These are phyloP conservation scores for Kodamaea kakaduensis DNA, from an alignment of 805 yeast genomes.

Conservation along the genomic window DNA sequence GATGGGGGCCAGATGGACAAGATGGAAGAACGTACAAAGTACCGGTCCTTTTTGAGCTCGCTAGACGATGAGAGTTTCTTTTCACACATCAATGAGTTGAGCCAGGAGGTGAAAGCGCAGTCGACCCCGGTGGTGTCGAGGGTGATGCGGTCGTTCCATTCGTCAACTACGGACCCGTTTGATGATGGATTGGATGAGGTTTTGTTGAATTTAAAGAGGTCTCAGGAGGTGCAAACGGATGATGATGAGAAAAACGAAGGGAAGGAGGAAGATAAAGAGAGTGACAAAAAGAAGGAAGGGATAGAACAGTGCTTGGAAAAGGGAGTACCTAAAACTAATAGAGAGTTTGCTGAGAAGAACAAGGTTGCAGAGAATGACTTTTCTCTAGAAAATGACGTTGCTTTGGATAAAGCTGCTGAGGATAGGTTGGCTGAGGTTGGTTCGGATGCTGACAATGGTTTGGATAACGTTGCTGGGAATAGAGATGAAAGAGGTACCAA, in stretches of 20 bases:
- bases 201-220: constrained; percentile 8
- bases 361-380: too few relatives aligned
- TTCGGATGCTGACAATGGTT: too few relatives aligned
- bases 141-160: constrained; percentile 6
- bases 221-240: constrained; percentile 1
- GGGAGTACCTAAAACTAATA: too few relatives aligned
- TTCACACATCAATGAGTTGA: constrained; percentile 15
- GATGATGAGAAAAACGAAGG: constrained; percentile 1
- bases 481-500: too few relatives aligned
- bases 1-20: neutral
- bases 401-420: too few relatives aligned
- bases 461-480: too few relatives aligned
- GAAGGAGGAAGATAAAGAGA: neutral
- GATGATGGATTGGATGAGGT: constrained; percentile 23
- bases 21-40: constrained; percentile 1
- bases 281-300: constrained; percentile 13
- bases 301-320: neutral
- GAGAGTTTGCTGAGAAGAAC: too few relatives aligned
- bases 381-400: too few relatives aligned
- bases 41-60: constrained; percentile 17
- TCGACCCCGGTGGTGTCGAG: constrained; percentile 7
- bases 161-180: constrained; percentile 22
- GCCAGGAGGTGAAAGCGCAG: constrained; percentile 10
- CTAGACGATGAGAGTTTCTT: constrained; percentile 20
- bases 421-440: too few relatives aligned